Conservation (phyloP, 208 protist genomes). For the Trypanosoma lewisi region DNA sequence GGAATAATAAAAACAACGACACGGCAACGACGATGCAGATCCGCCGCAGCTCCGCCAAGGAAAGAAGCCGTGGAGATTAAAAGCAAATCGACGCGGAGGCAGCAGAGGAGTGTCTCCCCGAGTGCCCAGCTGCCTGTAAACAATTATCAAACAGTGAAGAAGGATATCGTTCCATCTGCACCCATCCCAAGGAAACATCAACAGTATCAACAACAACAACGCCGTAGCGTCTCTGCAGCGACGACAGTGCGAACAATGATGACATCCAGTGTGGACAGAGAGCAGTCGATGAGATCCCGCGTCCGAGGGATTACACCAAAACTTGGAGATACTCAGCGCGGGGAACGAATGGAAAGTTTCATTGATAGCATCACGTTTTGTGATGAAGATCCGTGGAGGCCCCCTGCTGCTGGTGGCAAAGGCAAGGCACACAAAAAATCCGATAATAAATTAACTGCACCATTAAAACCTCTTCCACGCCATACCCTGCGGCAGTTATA, state of each 20-base stretch:
- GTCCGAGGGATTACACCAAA: background rate
- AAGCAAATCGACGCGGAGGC: background rate
- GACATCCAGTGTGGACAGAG: background rate
- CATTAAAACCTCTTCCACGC: constrained; percentile 11
- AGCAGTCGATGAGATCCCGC: background rate
- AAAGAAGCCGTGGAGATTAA: background rate
- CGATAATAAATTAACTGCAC: background rate
- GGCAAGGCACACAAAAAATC: background rate
- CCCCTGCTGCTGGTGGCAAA: background rate
- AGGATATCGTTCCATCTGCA: background rate
- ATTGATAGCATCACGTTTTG: constrained; percentile 17
- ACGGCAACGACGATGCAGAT: background rate
- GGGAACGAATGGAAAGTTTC: constrained; percentile 14
- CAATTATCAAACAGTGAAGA: background rate
- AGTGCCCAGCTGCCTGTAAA: background rate
- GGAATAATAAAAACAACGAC: no score
- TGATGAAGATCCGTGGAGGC: constrained; percentile 11
- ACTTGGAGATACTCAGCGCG: background rate
- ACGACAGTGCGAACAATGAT: background rate
- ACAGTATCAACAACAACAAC: constrained; percentile 1
- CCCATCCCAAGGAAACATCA: background rate
- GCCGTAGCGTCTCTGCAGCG: background rate
- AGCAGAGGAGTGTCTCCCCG: background rate
- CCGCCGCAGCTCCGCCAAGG: background rate
- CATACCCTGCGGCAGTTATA: background rate